Evolutionary conservation across 2,329 filamentous ascomycete genomes (phyloP), one percentile per base, ranked within the genome.

Genomic region (Endothia cerciana): DNA sequence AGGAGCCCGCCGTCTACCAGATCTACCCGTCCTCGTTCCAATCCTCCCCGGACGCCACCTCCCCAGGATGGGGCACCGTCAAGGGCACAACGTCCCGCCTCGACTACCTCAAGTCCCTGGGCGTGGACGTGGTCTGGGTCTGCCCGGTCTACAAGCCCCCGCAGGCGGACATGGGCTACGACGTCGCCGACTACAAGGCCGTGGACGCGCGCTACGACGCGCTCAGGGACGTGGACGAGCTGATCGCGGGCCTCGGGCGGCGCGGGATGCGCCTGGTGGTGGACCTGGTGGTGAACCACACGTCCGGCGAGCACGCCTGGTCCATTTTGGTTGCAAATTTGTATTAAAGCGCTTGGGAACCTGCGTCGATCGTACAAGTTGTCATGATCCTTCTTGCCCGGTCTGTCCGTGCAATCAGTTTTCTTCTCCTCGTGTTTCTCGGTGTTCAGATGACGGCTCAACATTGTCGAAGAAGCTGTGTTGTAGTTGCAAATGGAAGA

Each of bases 271-370:
- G 88, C 73, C 79, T 93, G 10, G 83, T 93, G 28, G 83, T 92
- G 70, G 90, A 93, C 71, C 77, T 93, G 13, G 91, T 93, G 1
- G 85, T 92, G 63, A 93, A 92, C 69, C 90, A 93, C 74, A 92
- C 89, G 0, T 80, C 76, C 49, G 76, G 82, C 68, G 78, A 87
- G 73, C 85, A 88, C 70, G 76, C 79, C 41, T 88, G 86, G 86
- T 88, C 88, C 74, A n/a, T n/a, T n/a, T n/a, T n/a, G n/a, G n/a
- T n/a, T n/a, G n/a, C n/a, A n/a, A n/a, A n/a, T n/a, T n/a, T n/a
- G n/a, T n/a, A n/a, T n/a, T n/a, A n/a, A n/a, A n/a, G n/a, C n/a
- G n/a, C n/a, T n/a, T n/a, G n/a, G n/a, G n/a, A n/a, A n/a, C n/a
- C n/a, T n/a, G n/a, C n/a, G n/a, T n/a, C n/a, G n/a, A n/a, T n/a